Evolutionary conservation across 768 basidiomycete genomes (phyloP), one percentile per base, ranked within the genome.

Genomic region (Suillus clintonianus): DNA sequence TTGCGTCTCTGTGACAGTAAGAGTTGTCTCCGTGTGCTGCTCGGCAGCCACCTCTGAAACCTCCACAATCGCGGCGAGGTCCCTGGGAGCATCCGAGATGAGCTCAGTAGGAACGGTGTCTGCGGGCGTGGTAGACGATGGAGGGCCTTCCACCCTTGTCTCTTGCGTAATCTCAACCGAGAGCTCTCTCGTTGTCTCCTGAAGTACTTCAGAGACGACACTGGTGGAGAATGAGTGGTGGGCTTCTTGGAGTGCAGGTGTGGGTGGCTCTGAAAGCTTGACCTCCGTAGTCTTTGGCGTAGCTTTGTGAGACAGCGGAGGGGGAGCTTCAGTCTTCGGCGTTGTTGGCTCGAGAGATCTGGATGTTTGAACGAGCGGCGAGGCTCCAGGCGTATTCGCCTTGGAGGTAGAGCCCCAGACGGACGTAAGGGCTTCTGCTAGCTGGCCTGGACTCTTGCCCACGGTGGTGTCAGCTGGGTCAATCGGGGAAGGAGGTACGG

Each of bases 351-450:
- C 71, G 15, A 76, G 60, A 14, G 76, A 76, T 41, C 59, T 74
- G 9, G 64, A 62, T 11, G 69, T 58, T 24, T 68, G 37, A 32
- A 71, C 69, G 58, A 64, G 64, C 30, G 77, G 68, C n/a, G 77
- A 71, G 36, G 70, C 64, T 67, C 73, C 59, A 58, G 77, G 70
- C 47, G 75, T 71, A 65, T 64, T 59, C 30, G 67, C 64, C 64
- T 70, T 71, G 65, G 69, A 70, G 50, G 72, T 69, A 5, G 76
- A 67, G 34, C 85, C 86, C 84, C 86, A 86, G 6, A 85, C 76
- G 0, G 84, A 78, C 24, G 70, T 79, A 50, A 85, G 79, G 5
- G 80, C 68, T 2, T 85, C 77, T 1, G 70, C 80, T 24, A 85
- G 77, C 59, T 73, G 77, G 13, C 75, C 74, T 14, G 79, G 71